phyloP scores from a whole-genome alignment of 2,329 filamentous ascomycete species.

The Clarireedia paspali region DNA sequence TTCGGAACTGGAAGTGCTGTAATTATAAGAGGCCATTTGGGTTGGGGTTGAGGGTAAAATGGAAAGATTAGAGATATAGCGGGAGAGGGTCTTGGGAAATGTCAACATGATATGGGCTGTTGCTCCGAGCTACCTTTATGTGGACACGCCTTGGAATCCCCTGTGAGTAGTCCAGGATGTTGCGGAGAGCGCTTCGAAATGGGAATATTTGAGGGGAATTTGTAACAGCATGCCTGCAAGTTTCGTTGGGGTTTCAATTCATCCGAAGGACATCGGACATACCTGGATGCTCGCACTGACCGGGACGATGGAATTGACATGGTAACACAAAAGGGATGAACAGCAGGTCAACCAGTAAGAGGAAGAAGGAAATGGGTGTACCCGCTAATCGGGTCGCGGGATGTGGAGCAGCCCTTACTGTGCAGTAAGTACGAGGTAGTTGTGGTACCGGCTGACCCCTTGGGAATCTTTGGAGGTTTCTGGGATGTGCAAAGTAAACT shows the following conservation, averaged over 20 bases:
- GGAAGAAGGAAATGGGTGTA: not conserved
- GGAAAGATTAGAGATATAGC: conserved; percentile 2
- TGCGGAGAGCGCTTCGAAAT: not conserved
- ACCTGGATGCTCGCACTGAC: not conserved
- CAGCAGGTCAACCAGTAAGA: not conserved
- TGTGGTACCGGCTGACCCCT: too few relatives aligned
- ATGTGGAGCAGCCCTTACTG: not conserved
- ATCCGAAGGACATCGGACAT: not conserved
- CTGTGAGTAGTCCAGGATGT: not conserved
- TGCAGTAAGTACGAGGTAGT: too few relatives aligned
- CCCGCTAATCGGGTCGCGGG: not conserved
- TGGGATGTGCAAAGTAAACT: too few relatives aligned
- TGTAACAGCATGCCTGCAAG: conserved; percentile 20
- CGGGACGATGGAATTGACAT: not conserved
- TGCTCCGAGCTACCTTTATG: conserved; percentile 10
- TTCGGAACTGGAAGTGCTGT: conserved; percentile 22
- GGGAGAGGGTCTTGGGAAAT: conserved; percentile 6
- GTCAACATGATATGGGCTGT: conserved; percentile 18
- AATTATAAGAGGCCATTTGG: conserved; percentile 25
- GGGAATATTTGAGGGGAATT: conserved; percentile 2
- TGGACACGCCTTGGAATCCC: conserved; percentile 14
- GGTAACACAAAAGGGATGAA: not conserved
- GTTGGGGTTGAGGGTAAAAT: not conserved
- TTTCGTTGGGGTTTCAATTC: conserved; percentile 26
- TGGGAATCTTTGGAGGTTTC: too few relatives aligned